These are phyloP conservation scores for Metarhizium humberi DNA, from an alignment of 2,329 filamentous ascomycete genomes.

Conservation along the genomic window DNA sequence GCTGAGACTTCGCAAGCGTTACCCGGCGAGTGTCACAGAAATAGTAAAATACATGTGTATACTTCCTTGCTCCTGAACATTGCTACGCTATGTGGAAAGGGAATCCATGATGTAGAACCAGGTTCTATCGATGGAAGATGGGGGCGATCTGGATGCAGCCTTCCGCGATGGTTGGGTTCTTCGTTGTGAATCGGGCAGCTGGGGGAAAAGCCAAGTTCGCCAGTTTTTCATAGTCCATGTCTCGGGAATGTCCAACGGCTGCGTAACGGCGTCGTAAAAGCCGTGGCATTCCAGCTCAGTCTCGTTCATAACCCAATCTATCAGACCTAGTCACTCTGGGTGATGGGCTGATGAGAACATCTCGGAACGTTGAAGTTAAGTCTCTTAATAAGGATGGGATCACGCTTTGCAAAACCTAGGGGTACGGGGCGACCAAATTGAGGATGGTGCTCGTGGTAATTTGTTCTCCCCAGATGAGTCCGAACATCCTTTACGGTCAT, in stretches of 20 bases:
- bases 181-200: too few relatives aligned
- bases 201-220: too few relatives aligned
- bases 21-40: conserved; percentile 48
- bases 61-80: conserved; percentile 19
- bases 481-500: conserved; percentile 53
- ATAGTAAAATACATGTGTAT: conserved; percentile 36
- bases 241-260: too few relatives aligned
- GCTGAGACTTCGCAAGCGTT: conserved; percentile 16
- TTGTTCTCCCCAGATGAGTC: conserved; percentile 54
- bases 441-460: conserved; percentile 64
- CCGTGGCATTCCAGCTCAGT: too few relatives aligned
- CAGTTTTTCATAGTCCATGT: too few relatives aligned
- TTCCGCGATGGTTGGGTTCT: conserved; percentile 11
- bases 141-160: conserved; percentile 19
- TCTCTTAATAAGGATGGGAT: conserved; percentile 58
- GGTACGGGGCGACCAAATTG: conserved; percentile 53
- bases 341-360: conserved; percentile 14
- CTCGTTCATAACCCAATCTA: too few relatives aligned
- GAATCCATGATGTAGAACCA: conserved; percentile 18
- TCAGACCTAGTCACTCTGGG: too few relatives aligned
- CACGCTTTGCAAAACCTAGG: conserved; percentile 48
- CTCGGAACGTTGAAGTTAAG: conserved; percentile 65
- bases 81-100: background rate
- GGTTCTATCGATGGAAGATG: conserved; percentile 31
- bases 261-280: too few relatives aligned